A percentile compares a stretch with the other conserved stretches of the same genome.
These are phyloP conservation scores for Wickerhamomyces kurtzmanii DNA, from an alignment of 805 yeast species.

Conservation along the genomic window DNA sequence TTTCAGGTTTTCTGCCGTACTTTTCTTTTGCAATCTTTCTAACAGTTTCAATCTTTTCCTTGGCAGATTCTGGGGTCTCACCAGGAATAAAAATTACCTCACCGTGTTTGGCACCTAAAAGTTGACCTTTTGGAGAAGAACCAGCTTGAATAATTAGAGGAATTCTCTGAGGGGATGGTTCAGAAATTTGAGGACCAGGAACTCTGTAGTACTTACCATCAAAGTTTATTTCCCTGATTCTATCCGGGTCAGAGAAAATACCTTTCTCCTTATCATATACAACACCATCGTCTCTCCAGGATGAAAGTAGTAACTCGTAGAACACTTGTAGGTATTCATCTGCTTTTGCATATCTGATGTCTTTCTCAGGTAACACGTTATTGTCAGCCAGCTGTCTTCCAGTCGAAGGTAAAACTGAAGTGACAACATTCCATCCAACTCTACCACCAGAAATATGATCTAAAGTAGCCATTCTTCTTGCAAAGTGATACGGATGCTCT, in stretches of 20 bases:
- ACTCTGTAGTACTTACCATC: conserved; percentile 30
- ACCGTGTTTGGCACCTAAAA: conserved; percentile 34
- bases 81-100: conserved; percentile 30
- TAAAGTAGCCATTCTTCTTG: conserved; percentile 32
- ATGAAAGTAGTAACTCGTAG: conserved; percentile 27
- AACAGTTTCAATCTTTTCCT: conserved; percentile 20
- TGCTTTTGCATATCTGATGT: conserved; percentile 29
- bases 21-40: conserved; percentile 24
- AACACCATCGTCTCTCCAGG: conserved; percentile 34
- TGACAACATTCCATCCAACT: conserved; percentile 38
- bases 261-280: conserved; percentile 18
- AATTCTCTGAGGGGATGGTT: conserved; percentile 33
- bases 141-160: conserved; percentile 38
- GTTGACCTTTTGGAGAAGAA: conserved; percentile 29
- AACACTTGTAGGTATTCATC: conserved; percentile 33
- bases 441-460: conserved; percentile 36
- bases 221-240: conserved; percentile 29
- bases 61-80: conserved; percentile 21
- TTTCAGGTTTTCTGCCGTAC: conserved; percentile 26
- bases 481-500: conserved; percentile 34
- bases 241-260: conserved; percentile 26
- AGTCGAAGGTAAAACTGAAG: conserved; percentile 32
- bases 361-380: conserved; percentile 27
- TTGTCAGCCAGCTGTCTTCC: conserved; percentile 30
- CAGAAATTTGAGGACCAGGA: conserved; percentile 32